Percentiles rank a stretch among this genome's conserved stretches.
phyloP scores from a whole-genome alignment of 1,139 yeast species.

The Candida frijolesensis region DNA sequence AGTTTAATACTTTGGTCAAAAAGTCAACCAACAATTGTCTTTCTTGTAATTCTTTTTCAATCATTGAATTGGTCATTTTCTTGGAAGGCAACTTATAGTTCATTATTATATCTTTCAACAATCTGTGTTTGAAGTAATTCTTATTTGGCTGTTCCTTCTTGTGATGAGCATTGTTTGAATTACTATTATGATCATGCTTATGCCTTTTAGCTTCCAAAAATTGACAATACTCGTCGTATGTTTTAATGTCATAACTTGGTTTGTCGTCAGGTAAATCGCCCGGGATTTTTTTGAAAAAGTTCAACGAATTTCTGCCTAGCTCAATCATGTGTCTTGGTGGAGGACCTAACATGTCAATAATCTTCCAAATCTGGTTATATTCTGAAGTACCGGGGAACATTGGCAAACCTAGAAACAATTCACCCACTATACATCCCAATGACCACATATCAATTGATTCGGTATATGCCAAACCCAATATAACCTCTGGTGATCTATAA shows the following conservation, averaged over 20 bases:
- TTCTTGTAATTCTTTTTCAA: slow-evolving; percentile 73
- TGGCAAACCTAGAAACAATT: slow-evolving; percentile 88
- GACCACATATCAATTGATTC: slow-evolving; percentile 99
- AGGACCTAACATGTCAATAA: slow-evolving; percentile 77
- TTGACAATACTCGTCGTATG: slow-evolving; percentile 42
- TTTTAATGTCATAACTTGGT: slow-evolving; percentile 33
- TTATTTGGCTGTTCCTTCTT: slow-evolving; percentile 64
- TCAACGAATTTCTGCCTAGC: slow-evolving; percentile 81
- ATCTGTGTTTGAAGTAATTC: slow-evolving; percentile 77
- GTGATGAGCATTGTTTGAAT: too few relatives aligned
- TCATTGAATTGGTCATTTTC: slow-evolving; percentile 64
- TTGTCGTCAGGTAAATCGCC: slow-evolving; percentile 29
- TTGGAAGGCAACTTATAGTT: slow-evolving; percentile 74
- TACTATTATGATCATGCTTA: slow-evolving; percentile 33
- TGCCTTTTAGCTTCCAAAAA: slow-evolving; percentile 30
- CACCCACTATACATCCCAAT: slow-evolving; percentile 94
- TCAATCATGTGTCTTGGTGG: slow-evolving; percentile 98
- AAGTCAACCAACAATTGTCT: slow-evolving; percentile 77
- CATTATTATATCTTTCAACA: slow-evolving; percentile 71
- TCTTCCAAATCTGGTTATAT: slow-evolving; percentile 84
- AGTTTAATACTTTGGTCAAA: slow-evolving; percentile 70
- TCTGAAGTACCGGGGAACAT: slow-evolving; percentile 95
- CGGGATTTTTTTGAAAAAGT: slow-evolving; percentile 58
- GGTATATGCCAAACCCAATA: slow-evolving; percentile 86
- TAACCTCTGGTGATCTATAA: slow-evolving; percentile 94